Conservation (phyloP, 305 asterid genomes). For the Fraxinus velutina region DNA sequence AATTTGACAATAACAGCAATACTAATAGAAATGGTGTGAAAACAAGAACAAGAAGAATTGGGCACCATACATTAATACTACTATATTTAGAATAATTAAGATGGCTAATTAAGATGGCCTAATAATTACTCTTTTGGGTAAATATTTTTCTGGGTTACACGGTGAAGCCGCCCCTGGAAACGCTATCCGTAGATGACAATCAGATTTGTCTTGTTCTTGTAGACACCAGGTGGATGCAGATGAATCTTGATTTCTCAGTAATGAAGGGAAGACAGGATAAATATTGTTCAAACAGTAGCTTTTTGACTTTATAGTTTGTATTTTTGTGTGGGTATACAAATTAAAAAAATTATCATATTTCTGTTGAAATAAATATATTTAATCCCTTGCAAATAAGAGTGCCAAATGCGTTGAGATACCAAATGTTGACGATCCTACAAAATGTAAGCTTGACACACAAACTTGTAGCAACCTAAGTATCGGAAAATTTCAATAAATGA, state of each 20-base stretch:
- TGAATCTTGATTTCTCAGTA: not conserved
- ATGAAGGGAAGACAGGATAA: not conserved
- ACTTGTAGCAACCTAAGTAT: not conserved
- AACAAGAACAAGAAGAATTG: constrained; percentile 11
- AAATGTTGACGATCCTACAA: not conserved
- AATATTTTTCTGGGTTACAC: not conserved
- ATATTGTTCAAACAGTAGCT: not conserved
- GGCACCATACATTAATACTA: constrained; percentile 22
- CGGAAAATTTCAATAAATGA: no score
- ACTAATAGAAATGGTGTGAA: constrained; percentile 6
- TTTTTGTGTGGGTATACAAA: not conserved
- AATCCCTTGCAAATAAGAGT: not conserved
- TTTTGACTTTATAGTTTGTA: not conserved
- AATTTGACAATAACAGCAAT: constrained; percentile 23
- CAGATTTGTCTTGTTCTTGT: not conserved
- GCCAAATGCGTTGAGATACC: not conserved
- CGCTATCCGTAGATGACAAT: not conserved
- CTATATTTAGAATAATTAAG: not conserved
- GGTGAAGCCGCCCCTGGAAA: not conserved
- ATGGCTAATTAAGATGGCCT: constrained; percentile 1
- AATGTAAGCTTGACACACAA: not conserved
- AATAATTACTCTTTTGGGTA: not conserved
- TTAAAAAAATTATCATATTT: not conserved
- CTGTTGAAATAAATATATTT: no score
- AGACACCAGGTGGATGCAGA: not conserved